These are phyloP conservation scores for Canavalia ensiformis DNA, from an alignment of 306 rosid genomes.

Conservation along the genomic window DNA sequence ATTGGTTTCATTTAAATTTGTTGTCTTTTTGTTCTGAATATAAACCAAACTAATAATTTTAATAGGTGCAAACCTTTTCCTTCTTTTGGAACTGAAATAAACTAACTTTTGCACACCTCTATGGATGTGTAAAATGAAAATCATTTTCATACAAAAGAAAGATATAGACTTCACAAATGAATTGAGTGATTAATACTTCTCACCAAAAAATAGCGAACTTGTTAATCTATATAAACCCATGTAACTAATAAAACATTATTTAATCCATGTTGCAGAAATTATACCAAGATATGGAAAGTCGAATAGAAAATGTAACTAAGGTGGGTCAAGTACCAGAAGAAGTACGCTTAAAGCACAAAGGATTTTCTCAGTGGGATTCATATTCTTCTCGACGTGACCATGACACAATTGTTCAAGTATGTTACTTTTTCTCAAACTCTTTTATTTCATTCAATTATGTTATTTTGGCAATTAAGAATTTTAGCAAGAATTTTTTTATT, in stretches of 20 bases:
- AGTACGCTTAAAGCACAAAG: conserved; percentile 44
- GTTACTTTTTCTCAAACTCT: background rate
- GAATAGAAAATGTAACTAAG: conserved; percentile 54
- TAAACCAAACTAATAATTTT: too few relatives aligned
- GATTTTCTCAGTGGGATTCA: conserved; percentile 67
- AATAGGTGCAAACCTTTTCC: too few relatives aligned
- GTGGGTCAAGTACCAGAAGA: conserved; percentile 57
- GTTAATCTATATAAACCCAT: background rate
- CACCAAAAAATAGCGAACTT: background rate
- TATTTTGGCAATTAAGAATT: background rate
- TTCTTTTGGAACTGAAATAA: too few relatives aligned
- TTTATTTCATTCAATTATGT: background rate
- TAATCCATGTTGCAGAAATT: conserved; percentile 50
- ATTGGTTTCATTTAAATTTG: too few relatives aligned
- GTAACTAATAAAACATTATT: background rate
- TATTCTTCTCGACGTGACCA: conserved; percentile 68
- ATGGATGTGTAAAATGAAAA: too few relatives aligned
- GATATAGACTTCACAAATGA: too few relatives aligned
- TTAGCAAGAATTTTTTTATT: background rate
- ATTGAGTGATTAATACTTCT: too few relatives aligned
- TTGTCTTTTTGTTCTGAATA: too few relatives aligned
- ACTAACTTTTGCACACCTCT: too few relatives aligned
- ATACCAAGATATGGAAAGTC: conserved; percentile 67
- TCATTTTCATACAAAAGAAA: too few relatives aligned
- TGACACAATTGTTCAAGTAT: conserved; percentile 68